These are phyloP conservation scores for Hymenochaete sp. DNA, from an alignment of 1,284 basidiomycete species.

Conservation along the genomic window DNA sequence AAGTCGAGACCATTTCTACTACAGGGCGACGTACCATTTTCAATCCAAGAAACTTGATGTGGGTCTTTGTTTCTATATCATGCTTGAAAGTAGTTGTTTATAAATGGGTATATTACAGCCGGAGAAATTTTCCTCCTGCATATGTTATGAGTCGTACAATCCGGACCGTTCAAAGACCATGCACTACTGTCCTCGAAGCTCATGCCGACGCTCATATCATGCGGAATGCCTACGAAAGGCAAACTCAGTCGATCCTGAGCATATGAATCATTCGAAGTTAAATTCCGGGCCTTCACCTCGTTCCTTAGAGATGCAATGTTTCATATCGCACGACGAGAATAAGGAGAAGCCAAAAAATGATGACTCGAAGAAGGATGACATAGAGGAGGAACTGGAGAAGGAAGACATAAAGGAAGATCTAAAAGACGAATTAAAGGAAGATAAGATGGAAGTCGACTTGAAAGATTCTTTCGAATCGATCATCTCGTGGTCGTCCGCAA, in stretches of 20 bases:
- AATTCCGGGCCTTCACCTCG: background rate
- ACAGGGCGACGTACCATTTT: slow-evolving; percentile 5
- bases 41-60: background rate
- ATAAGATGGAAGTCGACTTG: no score
- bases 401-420: no score
- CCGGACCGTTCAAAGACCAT: slow-evolving; percentile 9
- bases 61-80: background rate
- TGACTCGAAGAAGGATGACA: no score
- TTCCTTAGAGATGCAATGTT: no score
- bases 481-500: background rate
- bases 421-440: no score
- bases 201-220: slow-evolving; percentile 9
- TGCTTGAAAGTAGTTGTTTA: background rate
- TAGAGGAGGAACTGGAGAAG: no score
- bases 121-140: slow-evolving; percentile 3
- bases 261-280: background rate
- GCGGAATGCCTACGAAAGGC: slow-evolving; percentile 4
- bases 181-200: slow-evolving; percentile 12
- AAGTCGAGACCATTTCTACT: slow-evolving; percentile 7
- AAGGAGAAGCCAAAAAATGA: no score
- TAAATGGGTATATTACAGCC: no score
- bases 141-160: slow-evolving; percentile 9
- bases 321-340: no score
- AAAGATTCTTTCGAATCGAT: no score
- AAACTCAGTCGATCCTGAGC: slow-evolving; percentile 3